Base-by-base conservation (phyloP, 75 land plant species). In the Pinus taeda region DNA sequence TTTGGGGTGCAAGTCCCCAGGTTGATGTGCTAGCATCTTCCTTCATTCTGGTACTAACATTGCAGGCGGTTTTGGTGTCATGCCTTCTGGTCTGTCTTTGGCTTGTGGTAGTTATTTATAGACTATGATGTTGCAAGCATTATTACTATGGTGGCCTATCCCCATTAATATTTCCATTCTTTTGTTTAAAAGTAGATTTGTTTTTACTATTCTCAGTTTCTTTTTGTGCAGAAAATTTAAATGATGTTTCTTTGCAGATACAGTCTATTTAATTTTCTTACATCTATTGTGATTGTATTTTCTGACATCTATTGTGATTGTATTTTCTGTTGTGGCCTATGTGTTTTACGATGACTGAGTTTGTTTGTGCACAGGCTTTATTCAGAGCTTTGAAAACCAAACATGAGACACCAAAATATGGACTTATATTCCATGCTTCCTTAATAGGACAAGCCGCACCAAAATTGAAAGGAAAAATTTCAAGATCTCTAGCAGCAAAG, bases 351-450 rank as follows among this genome's bases (percentile, higher is more conserved):
- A n/a, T 63, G 24, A 6, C 11, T 33, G 4, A 17, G 30, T 60
- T 70, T 11, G 4, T 72, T 24, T 62, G 63, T 56, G 56, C 24
- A 39, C 80, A 91, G 94, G 99, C 98, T 14, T 86, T 97, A 14
- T 97, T 94, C 75, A 89, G 99, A 84, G 98, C 99, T 69, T 84
- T 97, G 80, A 97, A 97, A 83, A 92, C 99, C 64, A 97, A 97
- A 77, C 95, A 97, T 66, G 82, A 92, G 15, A 97, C 99, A 49
- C 99, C 99, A 57, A 94, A 97, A 79, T 97, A 97, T 85, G 99
- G 99, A 33, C 90, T 97, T n/a, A 92, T 97, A 42, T 97, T 84
- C 78, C 98, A 97, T 86, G 99, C 99, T 57, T 92, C 99, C 0
- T 73, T 97, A 65, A 85, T 97, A 75, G 99, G 99, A 69, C 99